Evolutionary conservation across 2,329 filamentous ascomycete species (phyloP), one percentile per base, ranked within the genome.

Genomic region (Fusarium lyarnte): DNA sequence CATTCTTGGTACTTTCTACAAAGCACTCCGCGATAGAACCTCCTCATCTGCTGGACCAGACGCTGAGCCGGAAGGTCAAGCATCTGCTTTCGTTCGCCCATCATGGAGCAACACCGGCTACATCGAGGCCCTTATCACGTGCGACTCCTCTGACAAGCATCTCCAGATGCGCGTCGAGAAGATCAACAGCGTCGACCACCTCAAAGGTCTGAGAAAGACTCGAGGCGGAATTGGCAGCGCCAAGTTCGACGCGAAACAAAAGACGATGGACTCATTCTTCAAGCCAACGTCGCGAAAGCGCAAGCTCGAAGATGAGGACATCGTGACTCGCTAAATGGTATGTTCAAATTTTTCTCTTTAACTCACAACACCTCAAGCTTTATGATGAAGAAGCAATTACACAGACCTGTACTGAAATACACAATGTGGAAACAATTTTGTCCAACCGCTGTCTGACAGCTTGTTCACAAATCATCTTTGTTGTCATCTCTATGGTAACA

Each of bases 391-490:
- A 82, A 84, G 79, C 84, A 87, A 85, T 84, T 88, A 92, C 92
- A 94, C 91, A 94, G 92, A 94, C 92, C 92, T 94, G 92, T 92
- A 92, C 92, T 87, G 91, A 94, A 92, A 79, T 49, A 78, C 78
- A 77, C 41, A 74, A 86, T 93, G 91, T 92, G 87, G 91, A 93
- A 87, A 85, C 80, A 85, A 84, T 84, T 89, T 91, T 89, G 90
- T 91, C 90, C 92, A 94, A 94, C 91, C 92, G 91, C 92, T 94
- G 90, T 93, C 91, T 93, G 91, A 93, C 75, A 78, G 75, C 77
- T 78, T 78, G 70, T 58, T 69, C 70, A 60, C 52, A 59, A 58
- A 14, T 47, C 38, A 25, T 57, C 61, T 72, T 59, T 75, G 54
- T 76, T 62, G 47, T 73, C 81, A 80, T 62, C 65, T 62, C 51